These are phyloP conservation scores for Pisolithus marmoratus DNA, from an alignment of 768 basidiomycete species.

Conservation along the genomic window DNA sequence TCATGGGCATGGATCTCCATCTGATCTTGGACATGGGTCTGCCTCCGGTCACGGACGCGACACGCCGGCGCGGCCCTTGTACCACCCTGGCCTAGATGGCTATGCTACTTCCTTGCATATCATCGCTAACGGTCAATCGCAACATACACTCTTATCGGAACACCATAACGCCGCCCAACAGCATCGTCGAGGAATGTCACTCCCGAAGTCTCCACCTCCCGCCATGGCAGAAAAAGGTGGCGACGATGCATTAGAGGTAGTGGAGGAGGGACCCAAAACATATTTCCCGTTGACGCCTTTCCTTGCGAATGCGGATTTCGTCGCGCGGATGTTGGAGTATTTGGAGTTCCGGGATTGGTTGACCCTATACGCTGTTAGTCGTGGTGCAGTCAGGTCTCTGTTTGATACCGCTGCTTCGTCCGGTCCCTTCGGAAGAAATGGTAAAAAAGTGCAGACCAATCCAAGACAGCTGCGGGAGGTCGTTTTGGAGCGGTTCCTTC, in stretches of 20 bases:
- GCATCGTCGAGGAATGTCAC: slow-evolving; percentile 34
- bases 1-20: background rate
- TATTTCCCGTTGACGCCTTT: slow-evolving; percentile 53
- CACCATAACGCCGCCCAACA: slow-evolving; percentile 33
- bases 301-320: slow-evolving; percentile 46
- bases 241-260: slow-evolving; percentile 16
- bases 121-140: no score
- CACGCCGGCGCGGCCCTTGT: background rate
- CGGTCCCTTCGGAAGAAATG: slow-evolving; percentile 49
- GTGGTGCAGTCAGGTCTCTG: background rate
- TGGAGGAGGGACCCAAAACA: slow-evolving; percentile 17
- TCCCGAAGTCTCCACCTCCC: slow-evolving; percentile 35
- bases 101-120: background rate
- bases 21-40: background rate
- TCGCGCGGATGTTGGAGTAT: slow-evolving; percentile 50
- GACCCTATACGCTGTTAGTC: slow-evolving; percentile 34
- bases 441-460: slow-evolving; percentile 34
- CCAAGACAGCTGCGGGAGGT: slow-evolving; percentile 50
- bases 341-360: slow-evolving; percentile 74
- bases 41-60: background rate
- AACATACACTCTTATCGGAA: no score
- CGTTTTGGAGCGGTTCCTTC: slow-evolving; percentile 63
- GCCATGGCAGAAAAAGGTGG: slow-evolving; percentile 25
- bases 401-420: background rate
- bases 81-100: background rate